Evolutionary conservation across 2,329 filamentous ascomycete species (phyloP).

Genomic region (Cladosporium sp.): DNA sequence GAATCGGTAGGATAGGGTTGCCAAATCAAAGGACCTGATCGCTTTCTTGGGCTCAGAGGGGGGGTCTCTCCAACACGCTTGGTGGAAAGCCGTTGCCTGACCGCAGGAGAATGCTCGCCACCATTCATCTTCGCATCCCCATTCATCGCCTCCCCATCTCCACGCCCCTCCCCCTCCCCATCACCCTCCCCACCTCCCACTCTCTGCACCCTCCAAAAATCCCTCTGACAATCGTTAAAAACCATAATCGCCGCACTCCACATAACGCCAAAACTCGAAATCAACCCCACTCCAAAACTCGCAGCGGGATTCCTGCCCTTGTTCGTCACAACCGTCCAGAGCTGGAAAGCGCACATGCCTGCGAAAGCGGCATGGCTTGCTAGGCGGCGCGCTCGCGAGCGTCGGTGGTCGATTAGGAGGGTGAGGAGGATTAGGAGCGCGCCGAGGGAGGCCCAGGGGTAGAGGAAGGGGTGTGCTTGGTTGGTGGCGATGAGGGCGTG

Average conservation of each 20-base stretch:
- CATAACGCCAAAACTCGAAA: constrained; percentile 50
- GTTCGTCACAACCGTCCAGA: constrained; percentile 40
- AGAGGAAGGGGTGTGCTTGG: constrained; percentile 39
- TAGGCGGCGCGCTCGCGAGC: constrained; percentile 34
- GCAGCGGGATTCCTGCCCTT: constrained; percentile 47
- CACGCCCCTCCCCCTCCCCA: not conserved
- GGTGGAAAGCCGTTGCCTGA: not conserved
- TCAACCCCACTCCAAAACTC: constrained; percentile 52
- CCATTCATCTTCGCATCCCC: constrained; percentile 12
- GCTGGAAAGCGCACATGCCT: constrained; percentile 39
- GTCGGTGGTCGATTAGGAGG: constrained; percentile 47
- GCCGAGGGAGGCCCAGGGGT: constrained; percentile 39
- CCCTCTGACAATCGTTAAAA: constrained; percentile 50
- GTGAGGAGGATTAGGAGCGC: constrained; percentile 42
- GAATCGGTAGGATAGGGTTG: constrained; percentile 46
- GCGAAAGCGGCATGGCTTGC: constrained; percentile 44
- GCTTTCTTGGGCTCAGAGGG: constrained; percentile 14
- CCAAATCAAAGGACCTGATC: constrained; percentile 40
- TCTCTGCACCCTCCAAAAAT: constrained; percentile 48
- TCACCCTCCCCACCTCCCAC: not conserved
- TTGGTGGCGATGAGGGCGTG: constrained; percentile 36
- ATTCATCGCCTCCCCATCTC: not conserved
- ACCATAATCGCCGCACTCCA: constrained; percentile 51
- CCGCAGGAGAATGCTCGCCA: constrained; percentile 1
- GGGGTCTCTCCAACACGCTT: constrained; percentile 6